Base-by-base conservation (phyloP, 2,329 filamentous ascomycete species). In the Fusarium armeniacum region DNA sequence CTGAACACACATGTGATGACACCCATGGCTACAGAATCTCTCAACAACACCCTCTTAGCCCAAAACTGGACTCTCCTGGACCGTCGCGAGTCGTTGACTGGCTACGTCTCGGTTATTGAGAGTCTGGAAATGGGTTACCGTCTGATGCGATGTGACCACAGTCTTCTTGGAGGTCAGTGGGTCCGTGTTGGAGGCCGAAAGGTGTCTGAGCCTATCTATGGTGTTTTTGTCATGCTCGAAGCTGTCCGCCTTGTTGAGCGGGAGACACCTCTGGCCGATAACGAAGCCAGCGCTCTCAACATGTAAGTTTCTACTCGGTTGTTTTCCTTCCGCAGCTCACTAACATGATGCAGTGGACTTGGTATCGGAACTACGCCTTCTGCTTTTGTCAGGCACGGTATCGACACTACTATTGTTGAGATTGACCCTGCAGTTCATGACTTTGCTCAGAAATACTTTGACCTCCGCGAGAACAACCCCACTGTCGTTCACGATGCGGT, bases 211-310 rank as follows among this genome's bases (percentile, higher is more conserved):
- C 93, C 95, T 1, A 93, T 99, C 58, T 99, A 98, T 77, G 91
- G 93, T 12, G 91, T 98, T n/a, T 99, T 99, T 78, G 91, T 93
- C 28, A 97, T 97, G 86, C 87, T 99, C 2, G 96, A 99, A 79
- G 93, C 95, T 5, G 91, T 98, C 9, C 88, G 96, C 24, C 85
- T 99, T 33, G 85, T 97, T 26, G 85, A 96, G 72, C 83, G 83
- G 1, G 80, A 84, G 6, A 82, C 85, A 32, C 81, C 79, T 16
- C 80, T 83, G 53, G 81, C 81, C 3, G 92, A 94, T 72, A 81
- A 80, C n/a, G 82, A 92, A 62, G 92, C 92, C 46, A 92, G 88
- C 50, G 95, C 95, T 2, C 85, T 98, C 6, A 92, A 97, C 55
- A 92, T 99, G 91, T 94, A 83, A 85, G 90, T 81, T 11, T 5